These are phyloP conservation scores for Saccharomyces cerevisiae DNA, from an alignment of 805 yeast species.

Conservation along the genomic window DNA sequence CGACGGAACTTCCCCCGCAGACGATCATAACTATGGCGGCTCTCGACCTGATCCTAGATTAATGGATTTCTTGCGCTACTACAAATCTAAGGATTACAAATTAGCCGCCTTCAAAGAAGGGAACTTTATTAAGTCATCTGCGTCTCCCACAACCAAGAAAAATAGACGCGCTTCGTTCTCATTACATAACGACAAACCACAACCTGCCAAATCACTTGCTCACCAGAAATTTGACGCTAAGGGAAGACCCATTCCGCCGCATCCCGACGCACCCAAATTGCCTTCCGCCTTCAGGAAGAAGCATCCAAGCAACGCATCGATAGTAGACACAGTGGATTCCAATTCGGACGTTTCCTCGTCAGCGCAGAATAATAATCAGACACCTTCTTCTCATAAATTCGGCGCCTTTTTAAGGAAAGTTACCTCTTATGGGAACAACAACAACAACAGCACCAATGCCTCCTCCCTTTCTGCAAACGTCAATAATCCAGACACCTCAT, in stretches of 20 bases:
- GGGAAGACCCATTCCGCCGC: constrained; percentile 45
- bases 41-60: constrained; percentile 35
- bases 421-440: constrained; percentile 19
- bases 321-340: neutral
- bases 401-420: constrained; percentile 30
- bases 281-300: constrained; percentile 40
- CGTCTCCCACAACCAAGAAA: constrained; percentile 21
- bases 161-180: constrained; percentile 23
- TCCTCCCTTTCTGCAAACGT: neutral
- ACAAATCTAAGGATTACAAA: constrained; percentile 23
- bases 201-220: constrained; percentile 6
- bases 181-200: constrained; percentile 7
- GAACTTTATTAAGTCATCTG: constrained; percentile 15
- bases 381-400: constrained; percentile 19
- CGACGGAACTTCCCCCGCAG: neutral
- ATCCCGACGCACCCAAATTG: constrained; percentile 38
- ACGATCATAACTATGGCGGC: constrained; percentile 12
- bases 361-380: neutral
- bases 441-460: neutral
- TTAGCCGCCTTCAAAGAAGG: constrained; percentile 19
- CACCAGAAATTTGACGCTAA: constrained; percentile 30
- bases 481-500: neutral
- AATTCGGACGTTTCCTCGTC: neutral
- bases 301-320: neutral
- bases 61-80: constrained; percentile 38